Evolutionary conservation across 2,329 filamentous ascomycete genomes (phyloP), one percentile per base, ranked within the genome.

Genomic region (Epichloe uncinata): DNA sequence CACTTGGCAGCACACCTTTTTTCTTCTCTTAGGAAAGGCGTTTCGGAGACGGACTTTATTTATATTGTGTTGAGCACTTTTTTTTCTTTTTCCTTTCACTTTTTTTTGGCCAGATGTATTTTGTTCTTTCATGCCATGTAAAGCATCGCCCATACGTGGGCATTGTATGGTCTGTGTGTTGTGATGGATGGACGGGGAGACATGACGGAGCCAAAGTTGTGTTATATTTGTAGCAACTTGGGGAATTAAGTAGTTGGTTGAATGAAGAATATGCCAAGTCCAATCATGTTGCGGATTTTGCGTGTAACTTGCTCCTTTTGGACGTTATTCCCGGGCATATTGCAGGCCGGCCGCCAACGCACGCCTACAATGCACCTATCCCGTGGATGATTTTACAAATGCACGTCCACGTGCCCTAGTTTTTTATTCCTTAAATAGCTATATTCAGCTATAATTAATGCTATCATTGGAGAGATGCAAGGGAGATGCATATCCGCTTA

Each of bases 31-130:
- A 16, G 15, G 35, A 33, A 42, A 38, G 51, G 51, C 51, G 51
- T 52, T 52, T 30, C n/a, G 47, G 48, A 40, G 40, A 42, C n/a
- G n/a, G 41, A 35, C 9, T n/a, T 38, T 44, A 12, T 34, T 45
- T 15, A 42, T 48, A 18, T 45, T 47, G 43, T 47, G 43, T 44
- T 47, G 42, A 48, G 37, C 35, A 34, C 41, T 6, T 38, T 7
- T 42, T 22, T 6, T 1, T 6, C 30, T 42, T 41, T 18, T 18
- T 30, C 13, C 20, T 35, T 44, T 33, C 35, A 15, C 41, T 33
- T 50, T 30, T 42, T 47, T 30, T 42, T 47, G 20, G 38, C 15
- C 50, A 38, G 30, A 26, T 34, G 22, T 40, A 30, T 38, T 12
- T 22, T 49, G 42, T 37, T 35, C 7, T 44, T 18, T 26, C 33